A percentile compares a stretch with the other conserved stretches of the same genome.
These are phyloP conservation scores for Piloderma croceum DNA, from an alignment of 768 basidiomycete species.

Conservation along the genomic window DNA sequence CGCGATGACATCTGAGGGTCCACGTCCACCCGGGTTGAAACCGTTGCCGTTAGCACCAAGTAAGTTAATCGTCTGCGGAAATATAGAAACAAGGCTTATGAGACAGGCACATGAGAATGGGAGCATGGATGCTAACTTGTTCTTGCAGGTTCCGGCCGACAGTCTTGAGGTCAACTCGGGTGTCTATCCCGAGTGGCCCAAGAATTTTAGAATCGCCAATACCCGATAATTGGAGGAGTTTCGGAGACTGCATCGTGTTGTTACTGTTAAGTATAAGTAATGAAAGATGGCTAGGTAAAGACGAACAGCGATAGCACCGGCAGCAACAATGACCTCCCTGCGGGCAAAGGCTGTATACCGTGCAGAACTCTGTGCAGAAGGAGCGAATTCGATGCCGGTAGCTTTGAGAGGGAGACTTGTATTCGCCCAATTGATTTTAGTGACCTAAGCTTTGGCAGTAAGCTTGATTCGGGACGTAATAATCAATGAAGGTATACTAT, in stretches of 20 bases:
- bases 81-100: background rate
- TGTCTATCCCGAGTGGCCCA: conserved; percentile 39
- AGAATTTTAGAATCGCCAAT: conserved; percentile 47
- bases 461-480: no score
- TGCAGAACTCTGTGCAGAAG: conserved; percentile 31
- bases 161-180: conserved; percentile 39
- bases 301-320: conserved; percentile 43
- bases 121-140: conserved; percentile 29
- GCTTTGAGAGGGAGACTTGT: conserved; percentile 14
- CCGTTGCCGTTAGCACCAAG: conserved; percentile 36
- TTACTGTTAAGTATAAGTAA: background rate
- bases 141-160: conserved; percentile 57
- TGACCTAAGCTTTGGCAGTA: no score
- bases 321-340: conserved; percentile 48
- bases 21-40: conserved; percentile 35
- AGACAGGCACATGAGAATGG: no score
- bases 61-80: conserved; percentile 33
- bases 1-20: conserved; percentile 45
- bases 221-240: conserved; percentile 49
- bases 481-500: no score
- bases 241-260: conserved; percentile 36
- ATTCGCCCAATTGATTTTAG: conserved; percentile 38
- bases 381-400: conserved; percentile 44
- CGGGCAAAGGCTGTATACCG: conserved; percentile 38
- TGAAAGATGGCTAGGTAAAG: background rate